Evolutionary conservation across 78 protist species (phyloP), one percentile per base, ranked within the genome.

Genomic region (Dictyostelium intermedium): DNA sequence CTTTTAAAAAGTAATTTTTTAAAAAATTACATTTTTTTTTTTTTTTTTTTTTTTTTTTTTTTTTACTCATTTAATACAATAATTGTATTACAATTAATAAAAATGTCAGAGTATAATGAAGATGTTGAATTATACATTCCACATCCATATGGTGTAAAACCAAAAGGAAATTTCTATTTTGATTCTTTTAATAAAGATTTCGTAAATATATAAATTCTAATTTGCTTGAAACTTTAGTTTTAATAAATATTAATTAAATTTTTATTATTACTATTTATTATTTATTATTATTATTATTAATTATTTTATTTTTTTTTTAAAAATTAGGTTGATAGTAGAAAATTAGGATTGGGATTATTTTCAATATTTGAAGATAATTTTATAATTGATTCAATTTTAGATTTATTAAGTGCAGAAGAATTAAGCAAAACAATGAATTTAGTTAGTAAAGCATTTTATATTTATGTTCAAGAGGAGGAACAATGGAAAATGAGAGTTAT

Each of bases 161-260:
- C 93, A 69, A 56, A 89, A 41, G 93, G 93, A 5, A 89, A 89
- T 25, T 89, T 61, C 35, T 89, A 79, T 47, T 89, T 89, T 66
- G 93, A 89, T 34, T 89, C 93, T 16, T 61, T 53, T 6, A 89
- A 89, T 30, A 8, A 32, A 63, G 93, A 89, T 69, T 89, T 89
- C 80, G 93, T 80, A 89, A 23, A 35, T 63, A 39, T 79, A n/a
- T n/a, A n/a, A n/a, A n/a, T n/a, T n/a, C n/a, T n/a, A n/a, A n/a
- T n/a, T n/a, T n/a, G n/a, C n/a, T n/a, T n/a, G n/a, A n/a, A n/a
- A n/a, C n/a, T n/a, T n/a, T n/a, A n/a, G n/a, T 8, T 13, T 7
- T 77, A 23, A 20, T 13, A 34, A 6, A 37, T 43, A 34, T 9
- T 45, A 16, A 18, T 32, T 45, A 18, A 10, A 43, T 35, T 45